These are phyloP conservation scores for Phytophthora citrophthora DNA, from an alignment of 352 stramenopile species.

Conservation along the genomic window DNA sequence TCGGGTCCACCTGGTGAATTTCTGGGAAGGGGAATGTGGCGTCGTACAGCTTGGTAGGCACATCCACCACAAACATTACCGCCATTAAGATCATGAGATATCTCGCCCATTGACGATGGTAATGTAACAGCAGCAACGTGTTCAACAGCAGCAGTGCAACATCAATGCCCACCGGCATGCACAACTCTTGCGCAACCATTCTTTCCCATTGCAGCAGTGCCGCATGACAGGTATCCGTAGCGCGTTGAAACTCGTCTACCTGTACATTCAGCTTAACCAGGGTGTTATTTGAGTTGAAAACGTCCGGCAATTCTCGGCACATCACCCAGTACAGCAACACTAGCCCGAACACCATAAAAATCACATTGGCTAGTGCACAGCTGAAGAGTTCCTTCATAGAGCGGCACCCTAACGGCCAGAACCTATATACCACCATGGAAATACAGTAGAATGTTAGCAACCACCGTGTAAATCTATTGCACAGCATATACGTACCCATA, in stretches of 20 bases:
- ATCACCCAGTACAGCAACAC: conserved; percentile 66
- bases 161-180: conserved; percentile 62
- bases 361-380: conserved; percentile 52
- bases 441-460: not conserved
- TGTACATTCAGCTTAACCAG: conserved; percentile 51
- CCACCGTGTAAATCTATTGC: not conserved
- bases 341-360: conserved; percentile 51
- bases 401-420: conserved; percentile 72
- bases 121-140: conserved; percentile 55
- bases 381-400: conserved; percentile 59
- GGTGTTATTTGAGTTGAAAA: conserved; percentile 39
- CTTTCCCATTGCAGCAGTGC: conserved; percentile 54
- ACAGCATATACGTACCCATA: conserved; percentile 43
- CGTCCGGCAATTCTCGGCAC: conserved; percentile 64
- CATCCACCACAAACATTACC: conserved; percentile 51
- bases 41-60: conserved; percentile 54
- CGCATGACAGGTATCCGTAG: conserved; percentile 43
- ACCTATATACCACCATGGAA: conserved; percentile 35
- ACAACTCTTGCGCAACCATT: conserved; percentile 61
- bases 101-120: conserved; percentile 59
- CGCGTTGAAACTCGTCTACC: conserved; percentile 43
- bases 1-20: conserved; percentile 67
- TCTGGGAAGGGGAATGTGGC: conserved; percentile 61
- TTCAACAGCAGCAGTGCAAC: conserved; percentile 45
- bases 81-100: conserved; percentile 56